Evolutionary conservation across 257 asterid species (phyloP), one percentile per base, ranked within the genome.

Genomic region (Euphrasia confusa): DNA sequence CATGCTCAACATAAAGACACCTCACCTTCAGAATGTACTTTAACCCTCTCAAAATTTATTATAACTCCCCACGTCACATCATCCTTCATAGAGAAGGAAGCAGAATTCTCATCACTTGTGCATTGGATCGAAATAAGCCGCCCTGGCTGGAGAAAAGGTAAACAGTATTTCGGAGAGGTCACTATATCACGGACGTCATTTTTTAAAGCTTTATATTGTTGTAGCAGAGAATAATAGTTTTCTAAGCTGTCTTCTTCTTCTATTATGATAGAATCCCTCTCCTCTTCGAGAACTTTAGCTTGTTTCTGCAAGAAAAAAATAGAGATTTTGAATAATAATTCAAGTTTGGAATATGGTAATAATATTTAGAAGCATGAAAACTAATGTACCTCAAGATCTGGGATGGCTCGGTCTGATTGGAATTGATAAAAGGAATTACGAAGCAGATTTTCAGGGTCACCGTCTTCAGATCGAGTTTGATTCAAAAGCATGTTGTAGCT

Each of bases 401-500:
- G 97, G 78, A 93, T 83, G 66, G 95, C 82, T 64, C 90, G 83
- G 74, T 89, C 99, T 11, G 96, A 90, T 83, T 93, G 99, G 77
- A 89, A 93, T 73, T 93, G 99, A 76, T 74, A 89, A 74, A 93
- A 93, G 7, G 99, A 93, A 64, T 93, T 89, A 26, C 96, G 95
- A 28, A 93, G 95, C 78, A 93, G 77, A 77, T 80, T 89, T 71
- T 89, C 96, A 54, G 99, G 96, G 79, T 89, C 86, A 52, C 88
- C 97, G 69, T 89, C 99, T 85, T 90, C 97, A 64, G 87, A 81
- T 53, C 97, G 91, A 64, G 89, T 75, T 81, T 93, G 99, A 83
- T 93, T 93, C 72, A 93, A 74, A 74, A 93, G 95, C 97, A 83
- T 89, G 74, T 87, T 89, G 84, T 89, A 93, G 84, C 92, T 93